A percentile compares a stretch with the other conserved stretches of the same genome.
Evolutionary conservation across 176 grass and related monocot genomes (phyloP).

Genomic region (Panicum miliaceum): DNA sequence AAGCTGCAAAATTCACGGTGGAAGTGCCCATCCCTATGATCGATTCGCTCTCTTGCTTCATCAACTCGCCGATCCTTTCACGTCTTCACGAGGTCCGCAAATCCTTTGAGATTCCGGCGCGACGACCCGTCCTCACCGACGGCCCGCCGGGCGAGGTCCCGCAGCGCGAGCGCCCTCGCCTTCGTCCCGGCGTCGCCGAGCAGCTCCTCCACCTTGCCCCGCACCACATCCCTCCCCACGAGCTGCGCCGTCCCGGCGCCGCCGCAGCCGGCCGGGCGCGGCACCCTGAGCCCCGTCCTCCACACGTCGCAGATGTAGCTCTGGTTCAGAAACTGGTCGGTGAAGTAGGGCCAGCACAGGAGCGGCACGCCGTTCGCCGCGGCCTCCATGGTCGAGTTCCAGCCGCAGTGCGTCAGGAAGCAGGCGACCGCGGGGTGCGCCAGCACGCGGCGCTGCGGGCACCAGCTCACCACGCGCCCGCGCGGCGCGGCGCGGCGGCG

Average conservation of each 20-base stretch:
- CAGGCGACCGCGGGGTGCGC: constrained; percentile 52
- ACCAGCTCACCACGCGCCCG: constrained; percentile 69
- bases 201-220: constrained; percentile 52
- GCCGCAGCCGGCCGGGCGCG: background rate
- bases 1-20: no score
- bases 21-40: no score
- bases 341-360: constrained; percentile 69
- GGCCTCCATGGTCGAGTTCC: constrained; percentile 65
- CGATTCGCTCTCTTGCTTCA: no score
- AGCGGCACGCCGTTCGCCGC: constrained; percentile 46
- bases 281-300: constrained; percentile 52
- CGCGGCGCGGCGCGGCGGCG: constrained; percentile 33
- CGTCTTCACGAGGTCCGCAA: constrained; percentile 15
- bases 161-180: constrained; percentile 29
- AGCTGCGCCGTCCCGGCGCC: constrained; percentile 3
- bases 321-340: constrained; percentile 59
- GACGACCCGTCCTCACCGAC: constrained; percentile 27
- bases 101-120: constrained; percentile 28
- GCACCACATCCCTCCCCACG: constrained; percentile 47
- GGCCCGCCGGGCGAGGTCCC: constrained; percentile 16
- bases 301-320: constrained; percentile 70
- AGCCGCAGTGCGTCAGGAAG: constrained; percentile 82
- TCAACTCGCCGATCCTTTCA: background rate
- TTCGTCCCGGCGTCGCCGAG: constrained; percentile 32
- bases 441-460: constrained; percentile 63